These are phyloP conservation scores for Exutisphaerella laricina DNA, from an alignment of 2,329 filamentous ascomycete genomes.

Conservation along the genomic window DNA sequence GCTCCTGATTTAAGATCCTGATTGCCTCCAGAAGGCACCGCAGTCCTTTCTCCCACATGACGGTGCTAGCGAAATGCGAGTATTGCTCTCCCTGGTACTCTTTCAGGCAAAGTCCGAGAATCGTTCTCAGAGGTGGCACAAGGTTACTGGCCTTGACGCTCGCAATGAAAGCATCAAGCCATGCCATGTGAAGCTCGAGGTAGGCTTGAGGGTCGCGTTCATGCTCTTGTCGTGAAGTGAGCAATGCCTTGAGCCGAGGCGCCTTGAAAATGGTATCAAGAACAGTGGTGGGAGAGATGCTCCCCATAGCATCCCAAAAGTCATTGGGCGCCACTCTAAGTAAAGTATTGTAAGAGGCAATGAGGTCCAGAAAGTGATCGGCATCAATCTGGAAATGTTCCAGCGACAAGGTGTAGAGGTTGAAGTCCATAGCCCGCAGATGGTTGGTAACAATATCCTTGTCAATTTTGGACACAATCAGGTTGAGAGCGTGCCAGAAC, in stretches of 20 bases:
- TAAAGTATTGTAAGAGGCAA: constrained; percentile 65
- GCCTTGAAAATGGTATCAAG: constrained; percentile 79
- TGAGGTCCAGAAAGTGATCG: constrained; percentile 58
- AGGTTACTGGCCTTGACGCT: constrained; percentile 72
- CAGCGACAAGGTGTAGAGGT: constrained; percentile 56
- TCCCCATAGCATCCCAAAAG: constrained; percentile 83
- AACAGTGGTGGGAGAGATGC: constrained; percentile 71
- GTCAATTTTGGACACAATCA: constrained; percentile 68
- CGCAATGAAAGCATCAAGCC: constrained; percentile 70
- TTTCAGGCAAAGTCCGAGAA: constrained; percentile 69
- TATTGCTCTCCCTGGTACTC: constrained; percentile 54
- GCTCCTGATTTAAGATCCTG: constrained; percentile 12
- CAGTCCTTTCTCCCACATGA: constrained; percentile 60
- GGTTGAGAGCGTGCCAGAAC: constrained; percentile 73
- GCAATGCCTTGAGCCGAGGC: constrained; percentile 56
- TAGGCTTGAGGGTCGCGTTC: constrained; percentile 41
- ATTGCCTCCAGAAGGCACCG: constrained; percentile 23
- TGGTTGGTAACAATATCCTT: constrained; percentile 70
- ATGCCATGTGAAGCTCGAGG: constrained; percentile 62
- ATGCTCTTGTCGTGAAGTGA: constrained; percentile 52
- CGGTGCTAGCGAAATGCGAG: constrained; percentile 53
- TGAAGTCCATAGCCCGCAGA: constrained; percentile 71
- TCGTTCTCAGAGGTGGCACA: constrained; percentile 71
- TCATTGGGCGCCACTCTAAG: constrained; percentile 69
- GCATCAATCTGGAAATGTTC: constrained; percentile 55